These are phyloP conservation scores for Russula lepida DNA, from an alignment of 768 basidiomycete genomes.

Conservation along the genomic window DNA sequence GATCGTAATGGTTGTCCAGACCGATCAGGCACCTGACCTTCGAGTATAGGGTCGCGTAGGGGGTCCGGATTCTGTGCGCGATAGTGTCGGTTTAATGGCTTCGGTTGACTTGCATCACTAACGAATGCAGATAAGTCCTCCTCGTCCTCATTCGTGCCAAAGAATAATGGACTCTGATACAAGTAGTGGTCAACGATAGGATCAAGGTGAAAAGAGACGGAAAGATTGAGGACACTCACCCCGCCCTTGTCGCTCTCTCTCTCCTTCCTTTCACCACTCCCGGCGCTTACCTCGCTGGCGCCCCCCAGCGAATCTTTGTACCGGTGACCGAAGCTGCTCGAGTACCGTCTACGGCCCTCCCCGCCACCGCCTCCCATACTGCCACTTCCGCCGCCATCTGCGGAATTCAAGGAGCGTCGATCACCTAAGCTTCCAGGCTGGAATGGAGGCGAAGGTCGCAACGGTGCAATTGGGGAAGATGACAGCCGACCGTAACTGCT, in stretches of 20 bases:
- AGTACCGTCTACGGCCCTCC: slow-evolving; percentile 51
- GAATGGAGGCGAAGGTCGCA: slow-evolving; percentile 34
- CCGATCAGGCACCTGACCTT: slow-evolving; percentile 3
- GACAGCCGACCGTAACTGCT: slow-evolving; percentile 26
- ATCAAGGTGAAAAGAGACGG: slow-evolving; percentile 8
- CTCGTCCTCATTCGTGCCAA: slow-evolving; percentile 51
- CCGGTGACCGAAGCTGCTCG: slow-evolving; percentile 70
- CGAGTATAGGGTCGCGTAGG: slow-evolving; percentile 11
- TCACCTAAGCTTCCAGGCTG: slow-evolving; percentile 37
- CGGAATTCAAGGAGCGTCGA: slow-evolving; percentile 31
- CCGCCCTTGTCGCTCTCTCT: slow-evolving; percentile 22
- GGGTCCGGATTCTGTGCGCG: slow-evolving; percentile 21
- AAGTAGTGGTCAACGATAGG: not conserved
- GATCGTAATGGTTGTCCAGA: not conserved
- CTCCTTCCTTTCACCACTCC: slow-evolving; percentile 29
- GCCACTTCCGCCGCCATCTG: slow-evolving; percentile 20
- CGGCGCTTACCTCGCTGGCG: slow-evolving; percentile 32
- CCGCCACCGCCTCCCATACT: slow-evolving; percentile 21
- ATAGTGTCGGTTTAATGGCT: slow-evolving; percentile 38
- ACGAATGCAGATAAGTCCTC: slow-evolving; percentile 75
- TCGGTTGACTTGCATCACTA: slow-evolving; percentile 64
- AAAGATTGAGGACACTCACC: slow-evolving; percentile 1
- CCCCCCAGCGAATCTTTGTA: slow-evolving; percentile 39
- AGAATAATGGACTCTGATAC: slow-evolving; percentile 34
- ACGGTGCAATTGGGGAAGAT: slow-evolving; percentile 29